Conservation (phyloP, 2,329 filamentous ascomycete genomes). For the Ampelomyces quisqualis region DNA sequence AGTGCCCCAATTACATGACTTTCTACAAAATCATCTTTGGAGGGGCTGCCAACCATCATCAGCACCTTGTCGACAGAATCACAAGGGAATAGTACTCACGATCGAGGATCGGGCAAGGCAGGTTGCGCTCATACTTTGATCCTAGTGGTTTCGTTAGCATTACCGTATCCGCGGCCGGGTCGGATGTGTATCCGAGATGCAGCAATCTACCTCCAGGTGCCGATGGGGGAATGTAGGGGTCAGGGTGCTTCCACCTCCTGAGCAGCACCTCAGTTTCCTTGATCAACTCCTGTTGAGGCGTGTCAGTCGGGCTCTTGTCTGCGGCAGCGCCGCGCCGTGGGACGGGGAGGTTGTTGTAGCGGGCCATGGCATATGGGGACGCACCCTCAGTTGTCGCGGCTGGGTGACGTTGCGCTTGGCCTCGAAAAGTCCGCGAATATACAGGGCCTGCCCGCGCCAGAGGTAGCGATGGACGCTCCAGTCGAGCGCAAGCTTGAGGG, state of each 20-base stretch:
- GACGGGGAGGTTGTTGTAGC: neutral
- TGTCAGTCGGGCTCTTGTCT: constrained; percentile 20
- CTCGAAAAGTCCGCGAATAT: constrained; percentile 93
- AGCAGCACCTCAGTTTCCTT: constrained; percentile 85
- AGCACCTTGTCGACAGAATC: neutral
- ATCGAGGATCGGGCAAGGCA: constrained; percentile 75
- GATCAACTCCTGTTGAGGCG: constrained; percentile 66
- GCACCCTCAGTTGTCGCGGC: constrained; percentile 81
- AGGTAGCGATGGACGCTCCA: constrained; percentile 92
- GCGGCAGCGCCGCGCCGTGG: neutral
- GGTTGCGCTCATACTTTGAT: constrained; percentile 94
- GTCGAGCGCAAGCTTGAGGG: constrained; percentile 88
- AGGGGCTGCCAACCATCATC: constrained; percentile 32
- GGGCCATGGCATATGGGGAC: constrained; percentile 22
- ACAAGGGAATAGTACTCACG: constrained; percentile 63
- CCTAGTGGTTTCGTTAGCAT: constrained; percentile 54
- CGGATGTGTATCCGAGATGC: constrained; percentile 22
- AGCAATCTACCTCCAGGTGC: constrained; percentile 77
- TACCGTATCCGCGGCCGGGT: constrained; percentile 21
- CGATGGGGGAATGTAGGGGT: constrained; percentile 85
- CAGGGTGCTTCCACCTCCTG: constrained; percentile 95
- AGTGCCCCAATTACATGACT: no score
- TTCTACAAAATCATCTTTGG: constrained; percentile 41
- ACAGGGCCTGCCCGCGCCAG: constrained; percentile 94
- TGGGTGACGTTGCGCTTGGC: constrained; percentile 84